phyloP scores from a whole-genome alignment of 768 basidiomycete species.

The Collybia sp. region DNA sequence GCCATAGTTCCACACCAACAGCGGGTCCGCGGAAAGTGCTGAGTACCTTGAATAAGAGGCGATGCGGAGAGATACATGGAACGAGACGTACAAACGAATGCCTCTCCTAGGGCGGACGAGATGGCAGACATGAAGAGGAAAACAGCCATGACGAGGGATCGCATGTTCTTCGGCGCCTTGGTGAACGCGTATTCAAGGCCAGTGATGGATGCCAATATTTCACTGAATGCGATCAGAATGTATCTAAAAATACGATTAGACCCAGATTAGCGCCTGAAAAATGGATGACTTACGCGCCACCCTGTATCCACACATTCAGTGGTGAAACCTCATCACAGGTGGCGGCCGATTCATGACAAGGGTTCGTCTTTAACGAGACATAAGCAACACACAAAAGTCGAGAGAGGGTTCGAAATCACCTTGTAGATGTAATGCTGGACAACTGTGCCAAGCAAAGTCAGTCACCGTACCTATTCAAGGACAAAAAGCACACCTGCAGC shows the following conservation, averaged over 20 bases:
- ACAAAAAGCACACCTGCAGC: constrained; percentile 45
- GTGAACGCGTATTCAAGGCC: constrained; percentile 87
- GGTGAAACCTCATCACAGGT: constrained; percentile 57
- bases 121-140: constrained; percentile 60
- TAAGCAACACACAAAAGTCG: constrained; percentile 29
- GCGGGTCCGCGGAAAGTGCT: constrained; percentile 66
- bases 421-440: constrained; percentile 75
- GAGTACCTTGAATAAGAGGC: constrained; percentile 1
- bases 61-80: not conserved
- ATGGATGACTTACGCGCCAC: constrained; percentile 46
- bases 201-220: constrained; percentile 80
- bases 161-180: constrained; percentile 88
- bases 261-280: not conserved
- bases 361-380: constrained; percentile 32
- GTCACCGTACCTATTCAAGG: not conserved
- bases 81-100: constrained; percentile 56
- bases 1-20: constrained; percentile 74
- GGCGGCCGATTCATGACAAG: constrained; percentile 47
- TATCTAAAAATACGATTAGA: constrained; percentile 32
- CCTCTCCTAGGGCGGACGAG: constrained; percentile 61
- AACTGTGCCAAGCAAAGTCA: constrained; percentile 30
- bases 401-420: constrained; percentile 28
- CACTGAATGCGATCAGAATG: constrained; percentile 61
- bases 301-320: constrained; percentile 74
- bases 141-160: constrained; percentile 74